These are phyloP conservation scores for Annulohypoxylon truncatum DNA, from an alignment of 2,329 filamentous ascomycete genomes.

Conservation along the genomic window DNA sequence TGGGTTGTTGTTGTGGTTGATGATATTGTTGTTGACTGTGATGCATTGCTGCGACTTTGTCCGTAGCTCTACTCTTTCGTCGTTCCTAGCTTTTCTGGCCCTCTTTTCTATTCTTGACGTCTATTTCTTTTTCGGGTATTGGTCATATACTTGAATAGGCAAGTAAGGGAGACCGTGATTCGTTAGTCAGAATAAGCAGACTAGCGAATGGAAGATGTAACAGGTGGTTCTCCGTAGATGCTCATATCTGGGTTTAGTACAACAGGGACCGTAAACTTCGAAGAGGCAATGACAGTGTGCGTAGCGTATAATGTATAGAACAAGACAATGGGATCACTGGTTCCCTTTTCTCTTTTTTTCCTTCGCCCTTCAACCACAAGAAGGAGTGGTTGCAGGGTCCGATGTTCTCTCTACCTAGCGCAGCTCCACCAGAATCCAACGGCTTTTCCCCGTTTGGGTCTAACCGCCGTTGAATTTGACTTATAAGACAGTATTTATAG, in stretches of 20 bases:
- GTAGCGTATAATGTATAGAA: constrained; percentile 6
- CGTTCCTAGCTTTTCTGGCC: not conserved
- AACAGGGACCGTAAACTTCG: constrained; percentile 12
- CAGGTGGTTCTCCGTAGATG: constrained; percentile 18
- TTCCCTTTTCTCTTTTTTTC: constrained; percentile 10
- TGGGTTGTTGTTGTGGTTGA: constrained; percentile 31
- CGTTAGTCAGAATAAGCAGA: constrained; percentile 4
- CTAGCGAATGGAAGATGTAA: constrained; percentile 4
- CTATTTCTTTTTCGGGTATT: constrained; percentile 2
- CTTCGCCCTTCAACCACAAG: constrained; percentile 9
- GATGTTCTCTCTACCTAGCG: constrained; percentile 2
- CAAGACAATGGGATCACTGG: constrained; percentile 1
- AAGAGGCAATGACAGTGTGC: constrained; percentile 15
- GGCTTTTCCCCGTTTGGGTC: constrained; percentile 28
- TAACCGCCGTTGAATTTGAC: constrained; percentile 27
- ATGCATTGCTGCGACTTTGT: constrained; percentile 30
- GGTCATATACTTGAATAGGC: not conserved
- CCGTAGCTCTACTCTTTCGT: not conserved
- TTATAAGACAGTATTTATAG: constrained; percentile 33
- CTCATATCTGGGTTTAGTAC: constrained; percentile 15
- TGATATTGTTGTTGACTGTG: constrained; percentile 29
- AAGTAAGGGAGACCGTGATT: not conserved
- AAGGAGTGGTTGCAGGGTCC: constrained; percentile 28
- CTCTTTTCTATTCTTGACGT: constrained; percentile 6
- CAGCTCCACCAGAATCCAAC: constrained; percentile 25